Evolutionary conservation across 2,329 filamentous ascomycete genomes (phyloP).

Genomic region (Aureobasidium sp.): DNA sequence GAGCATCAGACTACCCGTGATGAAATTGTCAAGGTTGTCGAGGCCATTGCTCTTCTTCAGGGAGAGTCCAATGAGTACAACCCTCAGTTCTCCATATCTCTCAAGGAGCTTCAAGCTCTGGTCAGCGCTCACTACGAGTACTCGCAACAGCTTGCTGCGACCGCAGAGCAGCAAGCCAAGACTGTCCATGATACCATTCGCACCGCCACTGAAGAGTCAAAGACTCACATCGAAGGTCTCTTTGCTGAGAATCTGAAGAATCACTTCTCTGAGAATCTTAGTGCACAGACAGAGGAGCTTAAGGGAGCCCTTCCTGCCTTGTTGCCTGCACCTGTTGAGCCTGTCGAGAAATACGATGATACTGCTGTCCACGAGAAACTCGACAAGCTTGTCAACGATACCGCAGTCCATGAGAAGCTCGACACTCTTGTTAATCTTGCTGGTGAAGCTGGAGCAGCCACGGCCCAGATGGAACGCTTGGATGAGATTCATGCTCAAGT

Average conservation of each 20-base stretch:
- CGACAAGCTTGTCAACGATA: slow-evolving; percentile 33
- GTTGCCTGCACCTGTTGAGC: slow-evolving; percentile 34
- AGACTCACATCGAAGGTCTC: slow-evolving; percentile 37
- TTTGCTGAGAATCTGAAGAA: slow-evolving; percentile 18
- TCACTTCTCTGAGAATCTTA: slow-evolving; percentile 17
- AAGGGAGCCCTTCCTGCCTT: slow-evolving; percentile 31
- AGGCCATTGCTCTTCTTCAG: slow-evolving; percentile 67
- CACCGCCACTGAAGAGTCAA: slow-evolving; percentile 38
- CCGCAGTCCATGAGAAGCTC: slow-evolving; percentile 36
- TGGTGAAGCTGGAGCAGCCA: slow-evolving; percentile 59
- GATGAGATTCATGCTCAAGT: slow-evolving; percentile 88
- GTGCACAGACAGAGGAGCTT: slow-evolving; percentile 14
- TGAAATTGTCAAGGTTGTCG: slow-evolving; percentile 67
- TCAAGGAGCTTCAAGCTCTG: slow-evolving; percentile 77
- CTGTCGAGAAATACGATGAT: slow-evolving; percentile 60
- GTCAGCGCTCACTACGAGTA: slow-evolving; percentile 86
- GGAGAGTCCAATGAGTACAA: slow-evolving; percentile 75
- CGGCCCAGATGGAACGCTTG: slow-evolving; percentile 70
- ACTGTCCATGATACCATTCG: slow-evolving; percentile 38
- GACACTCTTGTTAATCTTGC: slow-evolving; percentile 55
- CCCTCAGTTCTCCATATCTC: slow-evolving; percentile 77
- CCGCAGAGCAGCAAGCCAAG: slow-evolving; percentile 33
- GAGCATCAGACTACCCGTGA: slow-evolving; percentile 80
- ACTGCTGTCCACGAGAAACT: slow-evolving; percentile 53
- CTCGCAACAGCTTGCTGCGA: slow-evolving; percentile 53